phyloP scores from a whole-genome alignment of 441 rosid species.

The Gossypium davidsonii region DNA sequence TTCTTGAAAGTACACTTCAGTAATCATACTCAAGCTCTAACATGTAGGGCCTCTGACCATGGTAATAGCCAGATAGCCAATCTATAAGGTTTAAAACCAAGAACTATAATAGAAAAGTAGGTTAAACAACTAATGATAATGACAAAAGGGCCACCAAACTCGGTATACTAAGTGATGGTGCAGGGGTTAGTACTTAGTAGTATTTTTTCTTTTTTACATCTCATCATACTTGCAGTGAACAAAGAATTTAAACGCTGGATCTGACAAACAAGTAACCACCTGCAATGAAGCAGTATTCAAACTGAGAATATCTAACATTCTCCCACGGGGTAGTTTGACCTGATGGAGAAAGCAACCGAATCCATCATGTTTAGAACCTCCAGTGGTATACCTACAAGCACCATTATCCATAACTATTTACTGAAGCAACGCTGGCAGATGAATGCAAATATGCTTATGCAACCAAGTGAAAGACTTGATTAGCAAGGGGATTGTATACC shows the following conservation, averaged over 20 bases:
- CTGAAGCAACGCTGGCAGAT: constrained; percentile 12
- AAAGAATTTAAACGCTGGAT: constrained; percentile 1
- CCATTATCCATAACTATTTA: constrained; percentile 17
- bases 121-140: not conserved
- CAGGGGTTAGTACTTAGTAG: not conserved
- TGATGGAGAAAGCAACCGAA: constrained; percentile 31
- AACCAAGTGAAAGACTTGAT: constrained; percentile 15
- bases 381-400: constrained; percentile 48
- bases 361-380: constrained; percentile 30
- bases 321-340: constrained; percentile 37
- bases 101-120: not conserved
- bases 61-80: not conserved
- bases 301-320: constrained; percentile 42
- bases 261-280: constrained; percentile 23
- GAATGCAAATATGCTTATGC: constrained; percentile 14
- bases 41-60: not conserved
- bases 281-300: constrained; percentile 33
- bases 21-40: not conserved
- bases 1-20: not conserved
- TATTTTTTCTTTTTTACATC: not conserved
- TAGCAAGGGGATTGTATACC: constrained; percentile 35
- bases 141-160: not conserved
- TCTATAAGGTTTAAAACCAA: not conserved
- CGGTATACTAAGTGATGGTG: not conserved
- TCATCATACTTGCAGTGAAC: not conserved